Evolutionary conservation across 257 asterid genomes (phyloP).

Genomic region (Fraxinus anomala): DNA sequence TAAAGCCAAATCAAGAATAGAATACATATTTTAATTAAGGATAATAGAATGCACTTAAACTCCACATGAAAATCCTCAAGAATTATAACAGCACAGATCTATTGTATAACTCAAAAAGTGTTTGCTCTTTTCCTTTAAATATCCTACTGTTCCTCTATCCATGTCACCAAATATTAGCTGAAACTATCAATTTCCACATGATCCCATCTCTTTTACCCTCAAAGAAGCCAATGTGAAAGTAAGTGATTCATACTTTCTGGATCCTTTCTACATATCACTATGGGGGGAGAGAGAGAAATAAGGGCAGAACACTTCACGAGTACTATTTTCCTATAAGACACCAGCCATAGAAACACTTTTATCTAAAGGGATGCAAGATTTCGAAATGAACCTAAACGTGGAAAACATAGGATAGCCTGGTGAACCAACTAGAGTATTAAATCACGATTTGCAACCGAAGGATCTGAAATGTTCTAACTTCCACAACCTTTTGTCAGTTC

Average conservation of each 20-base stretch:
- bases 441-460: neutral
- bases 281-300: neutral
- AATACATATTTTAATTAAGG: neutral
- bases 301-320: neutral
- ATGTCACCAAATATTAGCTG: neutral
- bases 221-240: neutral
- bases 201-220: neutral
- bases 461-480: neutral
- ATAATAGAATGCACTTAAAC: neutral
- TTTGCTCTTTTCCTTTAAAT: neutral
- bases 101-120: neutral
- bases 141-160: no score
- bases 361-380: no score
- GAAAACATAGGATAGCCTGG: neutral
- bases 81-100: neutral
- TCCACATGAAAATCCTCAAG: neutral
- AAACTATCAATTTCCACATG: neutral
- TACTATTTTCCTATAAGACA: neutral
- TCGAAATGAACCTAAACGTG: no score
- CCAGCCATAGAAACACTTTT: neutral
- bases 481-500: neutral
- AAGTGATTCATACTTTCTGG: neutral
- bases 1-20: neutral
- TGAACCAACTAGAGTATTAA: neutral
- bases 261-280: neutral